Evolutionary conservation across 148 eudicot species (phyloP).

Genomic region (Gaultheria prostrata): DNA sequence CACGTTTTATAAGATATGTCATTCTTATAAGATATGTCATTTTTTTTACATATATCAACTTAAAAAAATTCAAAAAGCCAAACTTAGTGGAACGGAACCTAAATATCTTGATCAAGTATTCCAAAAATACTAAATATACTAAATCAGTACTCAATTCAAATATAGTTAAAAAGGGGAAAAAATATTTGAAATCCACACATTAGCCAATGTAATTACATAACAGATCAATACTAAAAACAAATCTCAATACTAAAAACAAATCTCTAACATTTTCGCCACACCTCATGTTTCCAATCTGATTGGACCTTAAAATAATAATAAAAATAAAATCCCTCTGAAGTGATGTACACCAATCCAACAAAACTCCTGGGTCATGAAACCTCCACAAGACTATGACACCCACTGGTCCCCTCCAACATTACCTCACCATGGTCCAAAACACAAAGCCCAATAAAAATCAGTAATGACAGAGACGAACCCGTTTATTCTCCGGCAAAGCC

Average conservation of each 20-base stretch:
- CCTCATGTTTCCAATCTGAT: no score
- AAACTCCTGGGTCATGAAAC: not conserved
- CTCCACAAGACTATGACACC: not conserved
- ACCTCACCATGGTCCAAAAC: not conserved
- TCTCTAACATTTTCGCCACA: no score
- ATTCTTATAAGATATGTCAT: no score
- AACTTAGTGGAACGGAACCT: not conserved
- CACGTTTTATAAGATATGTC: no score
- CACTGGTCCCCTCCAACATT: not conserved
- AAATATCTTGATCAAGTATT: not conserved
- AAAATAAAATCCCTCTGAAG: no score
- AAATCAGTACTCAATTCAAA: not conserved
- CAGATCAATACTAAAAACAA: not conserved
- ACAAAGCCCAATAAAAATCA: conserved; percentile 5
- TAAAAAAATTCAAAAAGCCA: no score
- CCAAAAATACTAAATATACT: not conserved
- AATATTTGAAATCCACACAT: not conserved
- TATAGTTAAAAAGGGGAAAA: not conserved
- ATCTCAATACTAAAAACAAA: not conserved
- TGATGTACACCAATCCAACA: not conserved
- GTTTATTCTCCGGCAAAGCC: conserved; percentile 31
- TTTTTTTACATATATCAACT: no score
- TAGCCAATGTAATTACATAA: not conserved
- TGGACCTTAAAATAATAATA: no score
- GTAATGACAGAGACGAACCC: conserved; percentile 16